These are phyloP conservation scores for Blastobotrys peoriensis DNA, from an alignment of 805 yeast species.

Conservation along the genomic window DNA sequence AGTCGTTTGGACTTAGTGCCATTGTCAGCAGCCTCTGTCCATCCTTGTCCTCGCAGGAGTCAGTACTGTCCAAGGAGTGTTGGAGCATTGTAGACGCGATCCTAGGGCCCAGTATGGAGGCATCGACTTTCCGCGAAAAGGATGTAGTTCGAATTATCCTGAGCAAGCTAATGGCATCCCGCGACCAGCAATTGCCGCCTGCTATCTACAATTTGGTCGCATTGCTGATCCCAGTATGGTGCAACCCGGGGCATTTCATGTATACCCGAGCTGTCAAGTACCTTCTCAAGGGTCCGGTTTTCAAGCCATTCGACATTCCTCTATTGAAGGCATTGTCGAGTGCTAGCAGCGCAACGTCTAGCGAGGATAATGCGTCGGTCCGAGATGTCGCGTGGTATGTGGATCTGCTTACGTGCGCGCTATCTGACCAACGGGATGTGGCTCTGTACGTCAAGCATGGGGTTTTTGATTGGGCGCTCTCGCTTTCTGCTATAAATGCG, in stretches of 20 bases:
- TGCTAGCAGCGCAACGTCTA: slow-evolving; percentile 20
- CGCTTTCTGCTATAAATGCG: slow-evolving; percentile 28
- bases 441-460: slow-evolving; percentile 46
- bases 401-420: slow-evolving; percentile 41
- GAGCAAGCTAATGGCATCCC: slow-evolving; percentile 16
- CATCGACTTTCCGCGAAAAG: slow-evolving; percentile 48
- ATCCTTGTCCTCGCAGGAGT: background rate
- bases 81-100: background rate
- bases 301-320: slow-evolving; percentile 41
- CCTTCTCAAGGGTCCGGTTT: slow-evolving; percentile 50
- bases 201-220: slow-evolving; percentile 52
- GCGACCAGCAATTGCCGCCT: slow-evolving; percentile 32
- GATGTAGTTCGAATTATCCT: slow-evolving; percentile 39
- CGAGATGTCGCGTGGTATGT: slow-evolving; percentile 65
- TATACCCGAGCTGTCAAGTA: slow-evolving; percentile 67
- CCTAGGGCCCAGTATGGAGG: slow-evolving; percentile 31
- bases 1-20: slow-evolving; percentile 49
- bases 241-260: slow-evolving; percentile 66
- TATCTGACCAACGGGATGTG: slow-evolving; percentile 46
- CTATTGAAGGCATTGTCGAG: slow-evolving; percentile 24
- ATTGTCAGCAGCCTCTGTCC: slow-evolving; percentile 34
- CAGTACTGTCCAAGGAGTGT: background rate
- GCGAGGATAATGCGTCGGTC: slow-evolving; percentile 40
- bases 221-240: slow-evolving; percentile 49
- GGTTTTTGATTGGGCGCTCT: slow-evolving; percentile 62